Percentiles rank a stretch among this genome's conserved stretches.
These are phyloP conservation scores for Gonapodya prolifera DNA, from an alignment of 192 early-diverging fungal genomes.

Conservation along the genomic window DNA sequence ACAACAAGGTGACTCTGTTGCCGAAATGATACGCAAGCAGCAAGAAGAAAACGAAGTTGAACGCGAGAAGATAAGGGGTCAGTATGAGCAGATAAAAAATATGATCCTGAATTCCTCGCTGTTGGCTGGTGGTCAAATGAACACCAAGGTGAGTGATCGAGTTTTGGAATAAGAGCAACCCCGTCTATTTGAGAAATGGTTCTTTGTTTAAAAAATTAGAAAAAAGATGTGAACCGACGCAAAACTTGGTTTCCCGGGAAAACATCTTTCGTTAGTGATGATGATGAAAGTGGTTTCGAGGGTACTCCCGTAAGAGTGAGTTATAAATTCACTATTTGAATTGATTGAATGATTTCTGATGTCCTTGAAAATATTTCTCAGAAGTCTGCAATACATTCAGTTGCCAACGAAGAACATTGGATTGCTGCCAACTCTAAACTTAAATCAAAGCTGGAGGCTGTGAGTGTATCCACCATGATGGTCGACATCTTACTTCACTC, in stretches of 20 bases:
- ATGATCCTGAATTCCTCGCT: constrained; percentile 5
- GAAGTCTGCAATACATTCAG: neutral
- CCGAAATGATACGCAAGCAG: neutral
- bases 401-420: neutral
- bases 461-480: neutral
- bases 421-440: neutral
- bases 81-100: neutral
- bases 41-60: neutral
- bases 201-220: no score
- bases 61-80: neutral
- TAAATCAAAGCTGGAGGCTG: neutral
- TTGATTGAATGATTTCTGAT: no score
- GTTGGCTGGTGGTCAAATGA: neutral
- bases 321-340: no score
- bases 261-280: neutral
- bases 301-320: neutral
- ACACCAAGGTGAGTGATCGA: neutral
- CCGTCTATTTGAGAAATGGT: neutral
- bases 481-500: neutral
- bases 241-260: neutral
- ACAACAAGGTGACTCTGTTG: neutral
- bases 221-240: neutral
- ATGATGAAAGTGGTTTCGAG: neutral
- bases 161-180: neutral
- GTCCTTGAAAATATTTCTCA: neutral